These are phyloP conservation scores for Lentinus polychrous DNA, from an alignment of 1,284 basidiomycete genomes.

Conservation along the genomic window DNA sequence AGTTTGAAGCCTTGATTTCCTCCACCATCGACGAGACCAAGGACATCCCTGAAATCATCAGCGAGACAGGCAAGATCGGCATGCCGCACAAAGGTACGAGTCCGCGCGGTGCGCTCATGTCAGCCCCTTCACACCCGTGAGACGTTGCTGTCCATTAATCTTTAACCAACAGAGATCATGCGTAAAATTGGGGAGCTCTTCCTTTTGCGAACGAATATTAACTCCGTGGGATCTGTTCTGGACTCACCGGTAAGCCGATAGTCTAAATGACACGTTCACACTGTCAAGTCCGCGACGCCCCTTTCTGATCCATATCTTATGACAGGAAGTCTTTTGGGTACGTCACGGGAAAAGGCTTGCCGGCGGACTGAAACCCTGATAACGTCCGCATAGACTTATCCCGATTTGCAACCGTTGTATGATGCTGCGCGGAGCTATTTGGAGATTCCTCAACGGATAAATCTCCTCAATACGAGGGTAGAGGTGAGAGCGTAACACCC, in stretches of 20 bases:
- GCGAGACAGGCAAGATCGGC: constrained; percentile 91
- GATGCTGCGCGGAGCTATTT: constrained; percentile 90
- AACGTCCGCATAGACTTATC: constrained; percentile 54
- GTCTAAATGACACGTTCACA: constrained; percentile 4
- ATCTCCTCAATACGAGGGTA: constrained; percentile 89
- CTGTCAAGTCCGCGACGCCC: neutral
- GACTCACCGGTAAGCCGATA: constrained; percentile 76
- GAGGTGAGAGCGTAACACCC: constrained; percentile 45
- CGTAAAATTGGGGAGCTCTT: constrained; percentile 95
- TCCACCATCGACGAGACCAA: constrained; percentile 95
- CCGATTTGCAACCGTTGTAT: constrained; percentile 93
- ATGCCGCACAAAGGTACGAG: constrained; percentile 69
- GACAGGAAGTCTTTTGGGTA: constrained; percentile 94
- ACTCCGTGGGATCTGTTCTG: constrained; percentile 90
- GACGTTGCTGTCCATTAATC: constrained; percentile 3
- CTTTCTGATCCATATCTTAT: constrained; percentile 9
- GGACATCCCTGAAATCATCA: constrained; percentile 90
- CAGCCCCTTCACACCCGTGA: constrained; percentile 1
- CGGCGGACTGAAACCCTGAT: constrained; percentile 4
- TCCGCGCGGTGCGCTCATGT: constrained; percentile 1
- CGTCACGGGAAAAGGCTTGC: constrained; percentile 15
- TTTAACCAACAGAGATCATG: constrained; percentile 75
- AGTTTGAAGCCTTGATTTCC: constrained; percentile 91
- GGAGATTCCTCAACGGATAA: constrained; percentile 92
- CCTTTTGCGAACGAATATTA: constrained; percentile 90